A percentile compares a stretch with the other conserved stretches of the same genome.
These are phyloP conservation scores for Gelatoporia subvermispora DNA, from an alignment of 768 basidiomycete genomes.

Conservation along the genomic window DNA sequence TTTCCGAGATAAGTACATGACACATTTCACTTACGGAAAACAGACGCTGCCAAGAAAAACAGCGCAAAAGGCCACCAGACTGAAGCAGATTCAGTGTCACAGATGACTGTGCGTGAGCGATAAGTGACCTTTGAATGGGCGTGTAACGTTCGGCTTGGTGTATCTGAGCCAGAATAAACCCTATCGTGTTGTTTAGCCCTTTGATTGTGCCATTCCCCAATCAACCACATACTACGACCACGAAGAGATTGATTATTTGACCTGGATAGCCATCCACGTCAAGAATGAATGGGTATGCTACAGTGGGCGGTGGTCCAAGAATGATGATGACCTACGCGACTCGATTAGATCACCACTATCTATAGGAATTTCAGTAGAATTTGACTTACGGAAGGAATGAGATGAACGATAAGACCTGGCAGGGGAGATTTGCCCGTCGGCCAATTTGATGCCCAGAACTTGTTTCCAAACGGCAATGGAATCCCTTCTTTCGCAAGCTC, in stretches of 20 bases:
- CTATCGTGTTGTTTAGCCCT: background rate
- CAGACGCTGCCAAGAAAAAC: constrained; percentile 48
- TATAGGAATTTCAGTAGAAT: background rate
- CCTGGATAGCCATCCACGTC: constrained; percentile 49
- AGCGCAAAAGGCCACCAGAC: constrained; percentile 54
- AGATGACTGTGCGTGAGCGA: background rate
- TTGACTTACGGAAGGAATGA: constrained; percentile 43
- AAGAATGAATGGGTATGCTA: constrained; percentile 59
- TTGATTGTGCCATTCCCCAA: background rate
- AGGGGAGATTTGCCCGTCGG: constrained; percentile 53
- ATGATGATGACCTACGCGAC: constrained; percentile 42
- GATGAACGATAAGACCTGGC: constrained; percentile 49
- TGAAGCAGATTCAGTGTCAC: background rate
- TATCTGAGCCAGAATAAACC: constrained; percentile 55
- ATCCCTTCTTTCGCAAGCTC: constrained; percentile 59
- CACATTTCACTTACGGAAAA: constrained; percentile 38
- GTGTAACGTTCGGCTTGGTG: constrained; percentile 37
- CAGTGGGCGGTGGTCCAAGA: constrained; percentile 44
- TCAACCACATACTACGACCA: constrained; percentile 36
- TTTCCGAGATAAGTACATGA: background rate
- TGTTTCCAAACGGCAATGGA: constrained; percentile 53
- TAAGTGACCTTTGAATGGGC: constrained; percentile 52
- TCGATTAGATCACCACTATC: background rate
- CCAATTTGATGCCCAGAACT: constrained; percentile 61
- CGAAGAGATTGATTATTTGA: constrained; percentile 54